Evolutionary conservation across 2,329 filamentous ascomycete species (phyloP), one percentile per base, ranked within the genome.

Genomic region (Chaetothyriales sp.): DNA sequence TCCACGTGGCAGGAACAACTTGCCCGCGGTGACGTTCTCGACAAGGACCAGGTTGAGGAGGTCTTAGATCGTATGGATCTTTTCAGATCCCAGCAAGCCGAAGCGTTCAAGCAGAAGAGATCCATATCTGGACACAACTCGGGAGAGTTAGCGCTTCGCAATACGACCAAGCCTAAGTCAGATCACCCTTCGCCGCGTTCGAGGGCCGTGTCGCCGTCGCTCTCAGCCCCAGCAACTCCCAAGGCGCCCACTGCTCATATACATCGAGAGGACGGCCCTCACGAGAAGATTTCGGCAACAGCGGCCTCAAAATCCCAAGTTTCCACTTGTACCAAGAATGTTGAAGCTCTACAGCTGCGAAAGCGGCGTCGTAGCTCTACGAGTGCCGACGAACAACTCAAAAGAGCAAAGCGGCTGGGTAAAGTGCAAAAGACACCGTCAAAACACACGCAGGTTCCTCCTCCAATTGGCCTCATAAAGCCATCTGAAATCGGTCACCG

Each of bases 1-100:
- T 42, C 61, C 6, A 64, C 68, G 1, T 75, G 72, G 43, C 50
- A 56, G 19, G 66, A 64, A 43, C 66, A 67, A 48, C 56, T 55
- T 32, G 57, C 58, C 10, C 64, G 68, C 46, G 52, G 53, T 15
- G 57, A 60, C 42, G 42, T 25, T 9, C 46, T 59, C 5, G 49
- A 55, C 43, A 49, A 53, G 2, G 45, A 53, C 26, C 43, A 55
- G n/a, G 43, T 60, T 43, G 48, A 47, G 7, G 26, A 39, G 4
- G 25, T 59, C 5, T 44, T 57, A 44, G 50, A 39, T 9, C 53
- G 52, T 8, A 59, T 59, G 56, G 43, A 54, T 12, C 47, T 12
- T 10, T 58, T 49, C 26, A 18, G 15, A 25, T 43, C 26, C 10
- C 45, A 43, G 12, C 47, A 51, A 46, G 45, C 25, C 10, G 20